Conservation (phyloP, 2,329 filamentous ascomycete genomes). For the Sclerotinia subarctica region DNA sequence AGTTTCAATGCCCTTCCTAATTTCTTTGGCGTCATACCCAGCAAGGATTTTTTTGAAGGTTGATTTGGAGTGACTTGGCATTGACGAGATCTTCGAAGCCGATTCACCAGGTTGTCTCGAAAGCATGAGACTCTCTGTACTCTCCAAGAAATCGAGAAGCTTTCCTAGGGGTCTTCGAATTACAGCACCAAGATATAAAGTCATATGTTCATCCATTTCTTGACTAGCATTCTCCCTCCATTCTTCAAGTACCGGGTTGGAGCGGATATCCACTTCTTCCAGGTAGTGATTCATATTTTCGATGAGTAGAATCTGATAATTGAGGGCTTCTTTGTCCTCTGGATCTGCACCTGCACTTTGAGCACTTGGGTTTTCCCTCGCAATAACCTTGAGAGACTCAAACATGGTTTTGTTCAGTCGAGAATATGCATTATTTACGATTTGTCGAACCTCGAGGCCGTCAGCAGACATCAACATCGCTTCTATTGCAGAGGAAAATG, state of each 20-base stretch:
- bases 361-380: constrained; percentile 60
- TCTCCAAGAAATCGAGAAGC: constrained; percentile 86
- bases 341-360: constrained; percentile 53
- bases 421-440: constrained; percentile 82
- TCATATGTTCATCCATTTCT: constrained; percentile 84
- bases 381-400: constrained; percentile 93
- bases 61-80: constrained; percentile 77
- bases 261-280: constrained; percentile 78
- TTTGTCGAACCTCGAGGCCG: constrained; percentile 66
- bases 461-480: constrained; percentile 69
- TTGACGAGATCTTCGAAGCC: constrained; percentile 64
- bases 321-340: constrained; percentile 94
- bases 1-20: constrained; percentile 84
- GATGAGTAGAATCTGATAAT: constrained; percentile 95
- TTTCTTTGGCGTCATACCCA: constrained; percentile 77
- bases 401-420: constrained; percentile 95
- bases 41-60: constrained; percentile 84
- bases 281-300: constrained; percentile 99
- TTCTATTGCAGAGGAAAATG: constrained; percentile 79
- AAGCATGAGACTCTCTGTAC: constrained; percentile 67
- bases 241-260: constrained; percentile 72
- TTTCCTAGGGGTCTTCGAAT: constrained; percentile 88
- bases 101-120: constrained; percentile 60
- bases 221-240: constrained; percentile 76
- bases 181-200: constrained; percentile 80